phyloP scores from a whole-genome alignment of 1,139 yeast species.

The Kurtzmaniella quercitrusa region DNA sequence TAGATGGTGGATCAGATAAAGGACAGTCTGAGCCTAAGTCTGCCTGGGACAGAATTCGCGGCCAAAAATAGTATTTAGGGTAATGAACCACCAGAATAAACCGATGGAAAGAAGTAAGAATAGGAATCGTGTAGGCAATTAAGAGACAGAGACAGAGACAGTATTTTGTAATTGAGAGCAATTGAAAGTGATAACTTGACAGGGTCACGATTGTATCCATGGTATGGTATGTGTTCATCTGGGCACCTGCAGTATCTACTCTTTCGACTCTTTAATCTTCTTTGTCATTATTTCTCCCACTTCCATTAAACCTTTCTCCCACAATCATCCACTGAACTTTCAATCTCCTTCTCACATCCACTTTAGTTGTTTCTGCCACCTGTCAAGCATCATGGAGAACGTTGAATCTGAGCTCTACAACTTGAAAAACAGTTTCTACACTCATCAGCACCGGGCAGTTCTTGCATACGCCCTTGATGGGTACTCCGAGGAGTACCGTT shows the following conservation, averaged over 20 bases:
- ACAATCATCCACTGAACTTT: background rate
- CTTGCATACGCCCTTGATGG: conserved; percentile 26
- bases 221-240: too few species aligned
- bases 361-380: background rate
- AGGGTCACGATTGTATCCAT: too few species aligned
- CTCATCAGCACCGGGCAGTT: conserved; percentile 42
- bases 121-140: too few species aligned
- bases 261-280: too few species aligned
- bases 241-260: too few species aligned
- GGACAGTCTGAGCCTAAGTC: conserved; percentile 5
- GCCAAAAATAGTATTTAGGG: background rate
- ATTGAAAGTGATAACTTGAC: too few species aligned
- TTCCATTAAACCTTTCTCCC: too few species aligned
- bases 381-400: conserved; percentile 4
- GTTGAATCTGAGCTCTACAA: conserved; percentile 30
- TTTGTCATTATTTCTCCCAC: too few species aligned
- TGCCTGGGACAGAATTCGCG: conserved; percentile 13
- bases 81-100: too few species aligned
- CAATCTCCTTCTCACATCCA: background rate
- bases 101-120: too few species aligned
- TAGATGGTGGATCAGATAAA: conserved; percentile 2
- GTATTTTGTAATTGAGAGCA: too few species aligned
- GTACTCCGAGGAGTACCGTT: conserved; percentile 33
- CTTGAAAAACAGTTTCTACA: conserved; percentile 43
- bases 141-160: too few species aligned